Percentiles rank a stretch among this genome's conserved stretches.
Conservation (phyloP, 1,284 basidiomycete genomes). For the Puccinia novopanici region DNA sequence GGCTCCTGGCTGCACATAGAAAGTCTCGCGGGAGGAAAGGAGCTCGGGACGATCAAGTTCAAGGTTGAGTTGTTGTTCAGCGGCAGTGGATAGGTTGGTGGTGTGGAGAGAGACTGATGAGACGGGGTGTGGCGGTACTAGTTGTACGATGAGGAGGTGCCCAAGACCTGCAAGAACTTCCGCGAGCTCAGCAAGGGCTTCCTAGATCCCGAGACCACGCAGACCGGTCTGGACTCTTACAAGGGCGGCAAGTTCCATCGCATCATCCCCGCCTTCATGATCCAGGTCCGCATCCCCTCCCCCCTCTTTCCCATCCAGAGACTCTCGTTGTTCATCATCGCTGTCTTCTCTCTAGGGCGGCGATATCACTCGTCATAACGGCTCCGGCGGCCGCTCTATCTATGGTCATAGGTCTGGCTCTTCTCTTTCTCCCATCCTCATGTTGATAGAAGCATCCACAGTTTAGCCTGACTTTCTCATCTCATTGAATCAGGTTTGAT, state of each 20-base stretch:
- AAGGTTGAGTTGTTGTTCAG: neutral
- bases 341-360: slow-evolving; percentile 23
- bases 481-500: neutral
- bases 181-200: slow-evolving; percentile 23
- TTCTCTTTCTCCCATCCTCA: slow-evolving; percentile 1
- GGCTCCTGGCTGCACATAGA: neutral
- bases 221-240: slow-evolving; percentile 53
- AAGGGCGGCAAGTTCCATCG: slow-evolving; percentile 58
- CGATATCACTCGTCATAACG: slow-evolving; percentile 47
- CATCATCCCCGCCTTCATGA: slow-evolving; percentile 59
- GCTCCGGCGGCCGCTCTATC: slow-evolving; percentile 45
- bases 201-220: neutral
- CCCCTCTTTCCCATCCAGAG: neutral
- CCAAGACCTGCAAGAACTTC: slow-evolving; percentile 45
- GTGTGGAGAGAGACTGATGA: neutral
- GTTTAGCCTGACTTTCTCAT: neutral
- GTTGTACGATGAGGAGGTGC: slow-evolving; percentile 26
- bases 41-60: slow-evolving; percentile 3
- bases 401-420: slow-evolving; percentile 28
- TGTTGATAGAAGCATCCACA: neutral
- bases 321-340: neutral
- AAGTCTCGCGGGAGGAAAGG: slow-evolving; percentile 15
- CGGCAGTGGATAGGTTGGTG: neutral
- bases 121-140: neutral
- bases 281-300: slow-evolving; percentile 57